Base-by-base conservation (phyloP, 2,329 filamentous ascomycete genomes). In the Alternaria alternata region DNA sequence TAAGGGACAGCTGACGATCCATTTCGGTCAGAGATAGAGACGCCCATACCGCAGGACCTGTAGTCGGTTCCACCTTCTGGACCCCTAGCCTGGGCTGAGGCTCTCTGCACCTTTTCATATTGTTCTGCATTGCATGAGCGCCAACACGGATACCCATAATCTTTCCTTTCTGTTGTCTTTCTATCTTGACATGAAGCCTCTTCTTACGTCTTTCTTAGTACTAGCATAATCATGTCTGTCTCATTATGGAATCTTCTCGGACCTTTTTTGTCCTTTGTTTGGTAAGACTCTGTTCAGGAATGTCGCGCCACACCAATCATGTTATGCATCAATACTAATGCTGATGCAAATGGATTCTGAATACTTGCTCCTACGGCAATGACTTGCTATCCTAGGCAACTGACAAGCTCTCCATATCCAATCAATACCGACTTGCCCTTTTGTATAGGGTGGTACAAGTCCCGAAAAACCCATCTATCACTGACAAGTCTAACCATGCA, bases 1-100 rank as follows among this genome's bases (percentile, higher is more conserved):
- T 4, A 63, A 70, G 48, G 76, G 77, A 16, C 72, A 75, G 22
- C 69, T 79, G 59, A 79, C 76, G 14, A 71, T 78, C 48, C 75
- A 78, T 32, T 79, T 79, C 47, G 77, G 77, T 54, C 73, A 52
- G 57, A 65, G 47, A 62, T 73, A 62, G 65, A 64, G 66, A 65
- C 26, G 24, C 59, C 59, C 38, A 18, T 42, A 63, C 20, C 11
- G 6, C 5, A 14, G 18, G 16, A 8, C 5, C 22, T 2, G 60
- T 48, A 42, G 49, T 57, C 51, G 51, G 43, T 47, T 46, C 42
- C 58, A 7, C 26, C 36, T 41, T 5, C 57, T 20, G 11, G 36
- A 36, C 14, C n/a, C 41, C 41, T 30, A 41, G 8, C 18, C 18
- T 51, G 51, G 46, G 51, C 55, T 48, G 66, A 63, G 58, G 51